Evolutionary conservation across 148 eudicot species (phyloP), one percentile per base, ranked within the genome.

Genomic region (Simmondsia chinensis): DNA sequence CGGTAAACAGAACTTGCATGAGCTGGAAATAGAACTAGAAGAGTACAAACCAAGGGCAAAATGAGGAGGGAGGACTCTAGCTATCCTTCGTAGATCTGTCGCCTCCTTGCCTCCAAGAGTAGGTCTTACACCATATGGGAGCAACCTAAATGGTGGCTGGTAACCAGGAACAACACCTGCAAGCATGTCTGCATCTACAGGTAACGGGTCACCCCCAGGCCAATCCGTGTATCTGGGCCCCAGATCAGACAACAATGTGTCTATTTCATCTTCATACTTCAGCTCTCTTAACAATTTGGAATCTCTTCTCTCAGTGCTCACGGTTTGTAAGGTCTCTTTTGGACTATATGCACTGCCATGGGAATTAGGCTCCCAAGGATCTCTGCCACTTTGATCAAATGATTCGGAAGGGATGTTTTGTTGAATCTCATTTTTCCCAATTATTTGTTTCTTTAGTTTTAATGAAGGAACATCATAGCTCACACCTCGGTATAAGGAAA

Each of bases 121-220:
- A 24, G 75, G 58, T 63, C 84, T 75, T 43, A 84, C 82, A 50
- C 97, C 93, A 52, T 81, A 91, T 17, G 97, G 95, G 55, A 91
- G 95, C 41, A 91, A 29, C 60, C 97, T 71, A 64, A 73, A 91
- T 20, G 97, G 97, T 24, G 97, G 85, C 51, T 76, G 53, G 59
- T 64, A 91, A 27, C 94, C 95, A 43, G 72, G 65, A 62, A 91
- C 66, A 29, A 50, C 29, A 46, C 76, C 70, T 7, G 95, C 85
- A 33, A 91, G 88, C 60, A 85, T 62, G 82, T 91, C 97, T 15
- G 95, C 95, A 82, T 91, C 97, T 31, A 91, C 73, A 1, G 97
- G 97, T 54, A 91, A 58, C 7, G 94, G 95, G 43, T 70, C 87
- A 19, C 45, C 72, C 25, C 95, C 94, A 3, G 97, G 95, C 97